Conservation (phyloP, 371 early-diverging fungal species). For the Umbelopsis sp. region DNA sequence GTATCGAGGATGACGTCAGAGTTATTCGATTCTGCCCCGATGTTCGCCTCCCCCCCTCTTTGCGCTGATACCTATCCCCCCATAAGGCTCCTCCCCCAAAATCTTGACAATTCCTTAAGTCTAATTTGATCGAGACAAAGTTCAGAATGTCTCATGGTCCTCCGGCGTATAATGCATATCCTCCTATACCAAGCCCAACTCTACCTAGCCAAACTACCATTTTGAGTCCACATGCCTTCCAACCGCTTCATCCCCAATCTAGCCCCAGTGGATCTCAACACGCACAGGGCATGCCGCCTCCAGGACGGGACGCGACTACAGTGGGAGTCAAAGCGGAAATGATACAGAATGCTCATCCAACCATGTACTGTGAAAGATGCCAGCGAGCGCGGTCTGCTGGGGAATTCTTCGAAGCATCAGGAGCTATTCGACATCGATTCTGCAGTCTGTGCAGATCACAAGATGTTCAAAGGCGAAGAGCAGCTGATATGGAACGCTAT, state of each 20-base stretch:
- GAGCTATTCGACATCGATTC: not conserved
- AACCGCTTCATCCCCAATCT: slow-evolving; percentile 14
- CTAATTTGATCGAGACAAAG: not conserved
- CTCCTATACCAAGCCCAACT: slow-evolving; percentile 12
- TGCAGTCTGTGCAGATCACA: slow-evolving; percentile 9
- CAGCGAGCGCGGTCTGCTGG: slow-evolving; percentile 2
- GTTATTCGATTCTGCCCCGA: not conserved
- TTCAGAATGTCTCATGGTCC: slow-evolving; percentile 18
- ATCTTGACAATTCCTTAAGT: slow-evolving; percentile 2
- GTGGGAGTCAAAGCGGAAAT: slow-evolving; percentile 3
- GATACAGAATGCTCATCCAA: not conserved
- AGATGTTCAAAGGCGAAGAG: slow-evolving; percentile 7
- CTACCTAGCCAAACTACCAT: slow-evolving; percentile 10
- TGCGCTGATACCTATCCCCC: not conserved
- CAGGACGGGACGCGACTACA: slow-evolving; percentile 14
- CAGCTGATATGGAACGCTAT: not conserved
- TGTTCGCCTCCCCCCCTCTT: not conserved
- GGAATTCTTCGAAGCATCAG: slow-evolving; percentile 12
- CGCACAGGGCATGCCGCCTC: not conserved
- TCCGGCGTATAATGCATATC: slow-evolving; percentile 15
- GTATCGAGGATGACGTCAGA: not conserved
- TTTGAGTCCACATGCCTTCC: slow-evolving; percentile 13
- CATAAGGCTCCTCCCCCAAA: slow-evolving; percentile 16
- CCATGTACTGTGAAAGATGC: slow-evolving; percentile 17
- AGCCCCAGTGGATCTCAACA: slow-evolving; percentile 13